A percentile compares a stretch with the other conserved stretches of the same genome.
These are phyloP conservation scores for Amphibolis antarctica DNA, from an alignment of 106 monocot species.

Conservation along the genomic window DNA sequence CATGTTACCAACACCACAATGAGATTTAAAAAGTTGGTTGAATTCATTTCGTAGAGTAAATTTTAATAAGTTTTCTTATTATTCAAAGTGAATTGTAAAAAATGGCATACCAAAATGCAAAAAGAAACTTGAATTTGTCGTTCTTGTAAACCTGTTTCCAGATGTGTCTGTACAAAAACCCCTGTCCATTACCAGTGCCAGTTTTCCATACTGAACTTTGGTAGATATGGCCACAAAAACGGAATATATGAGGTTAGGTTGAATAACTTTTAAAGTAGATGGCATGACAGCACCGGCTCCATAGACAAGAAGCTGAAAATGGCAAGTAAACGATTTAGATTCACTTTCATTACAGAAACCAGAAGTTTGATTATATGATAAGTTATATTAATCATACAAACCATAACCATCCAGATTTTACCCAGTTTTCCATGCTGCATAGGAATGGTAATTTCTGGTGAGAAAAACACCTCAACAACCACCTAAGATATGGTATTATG, in stretches of 20 bases:
- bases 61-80: too few relatives aligned
- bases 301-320: slow-evolving; percentile 80
- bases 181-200: slow-evolving; percentile 78
- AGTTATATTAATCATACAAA: too few relatives aligned
- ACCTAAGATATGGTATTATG: too few relatives aligned
- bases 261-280: slow-evolving; percentile 56
- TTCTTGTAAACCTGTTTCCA: slow-evolving; percentile 85
- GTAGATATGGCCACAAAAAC: slow-evolving; percentile 44
- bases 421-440: too few relatives aligned
- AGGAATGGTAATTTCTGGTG: too few relatives aligned
- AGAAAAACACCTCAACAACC: too few relatives aligned
- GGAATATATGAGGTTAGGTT: slow-evolving; percentile 50
- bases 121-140: slow-evolving; percentile 65
- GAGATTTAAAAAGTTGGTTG: too few relatives aligned
- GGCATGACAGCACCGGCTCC: slow-evolving; percentile 61
- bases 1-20: too few relatives aligned
- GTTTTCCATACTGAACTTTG: slow-evolving; percentile 45
- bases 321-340: not conserved
- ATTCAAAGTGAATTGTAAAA: not conserved
- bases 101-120: slow-evolving; percentile 71
- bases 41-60: too few relatives aligned
- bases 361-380: not conserved
- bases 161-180: slow-evolving; percentile 68
- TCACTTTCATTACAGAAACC: not conserved
- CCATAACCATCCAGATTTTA: too few relatives aligned